Percentiles rank a stretch among this genome's conserved stretches.
Conservation (phyloP, 305 asterid species). For the Solanum chacoense region DNA sequence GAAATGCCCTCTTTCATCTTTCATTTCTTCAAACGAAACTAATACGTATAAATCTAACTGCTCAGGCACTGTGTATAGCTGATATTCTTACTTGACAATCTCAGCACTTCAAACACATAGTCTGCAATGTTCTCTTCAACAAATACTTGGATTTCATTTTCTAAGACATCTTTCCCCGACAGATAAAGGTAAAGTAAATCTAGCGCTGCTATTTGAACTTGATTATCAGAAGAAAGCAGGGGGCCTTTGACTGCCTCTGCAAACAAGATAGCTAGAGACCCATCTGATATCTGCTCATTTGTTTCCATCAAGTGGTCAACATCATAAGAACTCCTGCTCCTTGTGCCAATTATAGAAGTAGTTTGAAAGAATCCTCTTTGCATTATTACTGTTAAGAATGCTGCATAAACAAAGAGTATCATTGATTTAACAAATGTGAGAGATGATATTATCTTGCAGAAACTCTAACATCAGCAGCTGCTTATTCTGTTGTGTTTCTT, state of each 20-base stretch:
- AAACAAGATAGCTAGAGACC: slow-evolving; percentile 57
- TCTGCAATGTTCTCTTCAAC: slow-evolving; percentile 82
- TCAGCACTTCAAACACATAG: slow-evolving; percentile 74
- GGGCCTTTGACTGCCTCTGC: slow-evolving; percentile 96
- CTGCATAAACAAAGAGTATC: slow-evolving; percentile 27
- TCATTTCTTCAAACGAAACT: neutral
- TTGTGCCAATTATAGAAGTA: slow-evolving; percentile 26
- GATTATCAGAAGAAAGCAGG: slow-evolving; percentile 82
- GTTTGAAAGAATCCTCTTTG: slow-evolving; percentile 68
- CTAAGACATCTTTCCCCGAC: slow-evolving; percentile 41
- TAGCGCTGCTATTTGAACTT: slow-evolving; percentile 76
- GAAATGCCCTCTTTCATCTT: neutral
- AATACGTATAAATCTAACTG: neutral
- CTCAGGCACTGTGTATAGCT: slow-evolving; percentile 2
- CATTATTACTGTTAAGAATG: slow-evolving; percentile 76
- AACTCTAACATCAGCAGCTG: neutral
- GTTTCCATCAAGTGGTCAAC: slow-evolving; percentile 48
- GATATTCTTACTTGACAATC: slow-evolving; percentile 60
- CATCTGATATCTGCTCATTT: slow-evolving; percentile 31
- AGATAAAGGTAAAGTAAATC: slow-evolving; percentile 51
- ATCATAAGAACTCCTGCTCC: slow-evolving; percentile 30
- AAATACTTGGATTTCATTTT: slow-evolving; percentile 45
- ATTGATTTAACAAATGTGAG: neutral
- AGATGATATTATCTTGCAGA: neutral
- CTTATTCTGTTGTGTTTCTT: neutral